Evolutionary conservation across 371 early-diverging fungal species (phyloP).

Genomic region (Mortierella sp.): DNA sequence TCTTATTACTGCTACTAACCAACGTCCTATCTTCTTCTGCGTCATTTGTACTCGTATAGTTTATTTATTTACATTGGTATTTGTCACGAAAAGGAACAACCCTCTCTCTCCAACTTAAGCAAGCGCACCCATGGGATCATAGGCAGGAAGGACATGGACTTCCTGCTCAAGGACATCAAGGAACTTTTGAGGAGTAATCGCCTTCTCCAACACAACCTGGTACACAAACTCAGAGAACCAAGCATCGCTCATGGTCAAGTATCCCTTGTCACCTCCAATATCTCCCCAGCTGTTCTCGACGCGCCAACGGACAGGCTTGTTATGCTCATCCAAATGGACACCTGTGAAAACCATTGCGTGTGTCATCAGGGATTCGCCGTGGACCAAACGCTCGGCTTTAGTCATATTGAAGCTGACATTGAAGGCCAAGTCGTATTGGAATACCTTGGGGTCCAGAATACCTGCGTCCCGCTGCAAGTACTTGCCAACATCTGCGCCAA

Average conservation of each 20-base stretch:
- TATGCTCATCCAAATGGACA: constrained; percentile 78
- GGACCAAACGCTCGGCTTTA: constrained; percentile 82
- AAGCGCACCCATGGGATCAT: constrained; percentile 80
- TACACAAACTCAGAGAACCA: constrained; percentile 90
- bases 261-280: constrained; percentile 80
- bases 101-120: constrained; percentile 48
- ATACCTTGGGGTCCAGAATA: constrained; percentile 76
- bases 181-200: constrained; percentile 69
- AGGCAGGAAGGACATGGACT: constrained; percentile 81
- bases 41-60: no score
- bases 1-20: no score
- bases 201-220: constrained; percentile 84
- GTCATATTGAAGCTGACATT: constrained; percentile 72
- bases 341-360: constrained; percentile 92
- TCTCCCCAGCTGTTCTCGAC: constrained; percentile 89
- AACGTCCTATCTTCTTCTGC: no score
- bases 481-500: constrained; percentile 88
- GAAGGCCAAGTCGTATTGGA: constrained; percentile 81
- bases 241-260: constrained; percentile 83
- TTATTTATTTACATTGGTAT: background rate
- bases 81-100: background rate
- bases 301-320: constrained; percentile 80
- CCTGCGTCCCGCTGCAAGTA: constrained; percentile 64
- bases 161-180: constrained; percentile 74
- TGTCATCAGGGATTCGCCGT: constrained; percentile 85